Evolutionary conservation across 768 basidiomycete species (phyloP).

Genomic region (Boletus tomentosulus): DNA sequence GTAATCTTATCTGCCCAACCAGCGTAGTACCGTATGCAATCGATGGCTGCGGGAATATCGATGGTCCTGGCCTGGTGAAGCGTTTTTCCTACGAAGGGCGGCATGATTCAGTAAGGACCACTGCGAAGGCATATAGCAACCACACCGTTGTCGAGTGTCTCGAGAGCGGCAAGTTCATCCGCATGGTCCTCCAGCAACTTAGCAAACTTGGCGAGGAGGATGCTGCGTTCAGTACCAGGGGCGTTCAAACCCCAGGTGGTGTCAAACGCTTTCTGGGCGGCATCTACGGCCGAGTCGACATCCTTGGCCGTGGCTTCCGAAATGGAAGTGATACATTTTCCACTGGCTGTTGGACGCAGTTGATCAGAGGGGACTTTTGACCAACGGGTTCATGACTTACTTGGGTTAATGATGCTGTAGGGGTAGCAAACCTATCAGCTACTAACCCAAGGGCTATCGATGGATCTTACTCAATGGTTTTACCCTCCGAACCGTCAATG

Average conservation of each 20-base stretch:
- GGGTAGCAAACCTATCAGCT: not conserved
- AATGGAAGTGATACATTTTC: conserved; percentile 55
- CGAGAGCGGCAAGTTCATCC: conserved; percentile 69
- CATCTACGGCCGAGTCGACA: conserved; percentile 71
- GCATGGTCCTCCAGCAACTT: conserved; percentile 56
- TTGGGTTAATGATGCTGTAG: conserved; percentile 55
- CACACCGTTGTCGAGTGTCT: conserved; percentile 64
- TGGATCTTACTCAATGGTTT: conserved; percentile 65
- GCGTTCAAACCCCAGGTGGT: conserved; percentile 65
- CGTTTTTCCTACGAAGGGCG: conserved; percentile 44
- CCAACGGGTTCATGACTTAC: conserved; percentile 24
- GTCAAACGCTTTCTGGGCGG: conserved; percentile 57
- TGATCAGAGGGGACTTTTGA: not conserved
- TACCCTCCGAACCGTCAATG: conserved; percentile 48
- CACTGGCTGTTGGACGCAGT: conserved; percentile 44
- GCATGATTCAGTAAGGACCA: not conserved
- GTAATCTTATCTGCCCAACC: conserved; percentile 88
- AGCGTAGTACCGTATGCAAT: conserved; percentile 68
- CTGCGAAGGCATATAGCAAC: not conserved
- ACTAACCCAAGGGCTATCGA: not conserved
- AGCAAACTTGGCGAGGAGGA: conserved; percentile 59
- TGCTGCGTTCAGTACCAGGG: conserved; percentile 48
- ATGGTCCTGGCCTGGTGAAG: conserved; percentile 43
- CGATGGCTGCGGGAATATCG: conserved; percentile 41
- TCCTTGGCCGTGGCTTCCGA: conserved; percentile 60